A percentile compares a stretch with the other conserved stretches of the same genome.
phyloP scores from a whole-genome alignment of 2,329 filamentous ascomycete genomes.

The Pseudocercospora macadamiae region DNA sequence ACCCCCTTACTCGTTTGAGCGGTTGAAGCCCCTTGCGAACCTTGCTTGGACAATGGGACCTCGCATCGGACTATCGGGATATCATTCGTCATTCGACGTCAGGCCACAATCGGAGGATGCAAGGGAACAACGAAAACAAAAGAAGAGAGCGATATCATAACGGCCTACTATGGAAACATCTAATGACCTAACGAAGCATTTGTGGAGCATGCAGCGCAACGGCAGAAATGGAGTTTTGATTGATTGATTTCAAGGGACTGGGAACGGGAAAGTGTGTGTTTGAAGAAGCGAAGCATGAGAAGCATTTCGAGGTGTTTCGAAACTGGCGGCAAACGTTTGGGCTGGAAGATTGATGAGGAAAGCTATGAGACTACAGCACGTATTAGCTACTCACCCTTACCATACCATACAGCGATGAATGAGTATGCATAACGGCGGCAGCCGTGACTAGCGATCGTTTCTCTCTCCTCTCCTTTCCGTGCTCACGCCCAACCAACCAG shows the following conservation, averaged over 20 bases:
- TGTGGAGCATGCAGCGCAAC: conserved; percentile 8
- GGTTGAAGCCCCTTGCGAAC: conserved; percentile 5
- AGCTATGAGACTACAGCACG: conserved; percentile 5
- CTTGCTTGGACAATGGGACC: conserved; percentile 10
- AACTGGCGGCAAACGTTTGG: background rate
- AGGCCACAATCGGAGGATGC: background rate
- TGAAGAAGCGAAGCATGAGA: conserved; percentile 2
- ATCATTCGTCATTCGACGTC: background rate
- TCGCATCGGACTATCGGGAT: background rate
- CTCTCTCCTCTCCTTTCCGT: background rate
- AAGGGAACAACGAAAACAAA: background rate
- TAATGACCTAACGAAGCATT: conserved; percentile 9
- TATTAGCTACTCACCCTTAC: conserved; percentile 6
- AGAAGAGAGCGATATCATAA: background rate
- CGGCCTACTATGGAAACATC: background rate
- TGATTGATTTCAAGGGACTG: conserved; percentile 3
- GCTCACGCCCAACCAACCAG: background rate
- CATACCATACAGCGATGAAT: conserved; percentile 2
- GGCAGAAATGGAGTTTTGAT: conserved; percentile 4
- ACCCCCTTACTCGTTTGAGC: conserved; percentile 9
- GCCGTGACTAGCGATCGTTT: background rate
- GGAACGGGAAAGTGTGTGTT: background rate
- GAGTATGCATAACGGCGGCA: background rate
- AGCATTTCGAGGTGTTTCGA: background rate
- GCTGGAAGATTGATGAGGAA: background rate